Evolutionary conservation across 2,329 filamentous ascomycete genomes (phyloP).

Genomic region (Plectosphaerella plurivora): DNA sequence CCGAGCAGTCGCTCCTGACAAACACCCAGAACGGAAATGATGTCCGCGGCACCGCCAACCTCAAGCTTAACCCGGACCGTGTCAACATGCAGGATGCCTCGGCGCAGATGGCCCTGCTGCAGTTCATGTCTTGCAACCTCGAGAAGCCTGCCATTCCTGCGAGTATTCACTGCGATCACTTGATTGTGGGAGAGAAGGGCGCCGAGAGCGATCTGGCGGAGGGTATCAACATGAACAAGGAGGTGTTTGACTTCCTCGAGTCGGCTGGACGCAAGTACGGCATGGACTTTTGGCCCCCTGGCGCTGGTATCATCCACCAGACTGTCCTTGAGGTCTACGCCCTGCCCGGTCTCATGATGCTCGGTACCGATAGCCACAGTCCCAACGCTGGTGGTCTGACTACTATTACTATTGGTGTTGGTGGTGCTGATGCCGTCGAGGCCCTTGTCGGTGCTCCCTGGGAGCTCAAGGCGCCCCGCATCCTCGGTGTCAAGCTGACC

Average conservation of each 20-base stretch:
- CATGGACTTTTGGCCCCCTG: conserved; percentile 93
- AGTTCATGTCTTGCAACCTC: conserved; percentile 97
- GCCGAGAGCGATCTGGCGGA: conserved; percentile 79
- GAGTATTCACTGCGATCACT: conserved; percentile 97
- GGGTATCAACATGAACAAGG: conserved; percentile 87
- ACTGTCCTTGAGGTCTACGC: conserved; percentile 97
- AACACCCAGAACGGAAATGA: conserved; percentile 78
- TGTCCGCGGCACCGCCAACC: conserved; percentile 82
- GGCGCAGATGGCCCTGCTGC: conserved; percentile 94
- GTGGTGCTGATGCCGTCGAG: conserved; percentile 95
- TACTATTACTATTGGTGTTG: conserved; percentile 93
- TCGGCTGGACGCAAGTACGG: conserved; percentile 87
- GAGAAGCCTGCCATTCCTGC: conserved; percentile 88
- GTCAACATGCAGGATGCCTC: conserved; percentile 99
- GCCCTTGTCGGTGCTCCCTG: conserved; percentile 93
- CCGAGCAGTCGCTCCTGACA: conserved; percentile 80
- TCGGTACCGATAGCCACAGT: conserved; percentile 95
- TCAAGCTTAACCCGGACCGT: conserved; percentile 95
- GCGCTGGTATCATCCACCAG: conserved; percentile 95
- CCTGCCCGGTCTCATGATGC: conserved; percentile 96
- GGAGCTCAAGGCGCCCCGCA: conserved; percentile 92
- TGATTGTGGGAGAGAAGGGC: conserved; percentile 93
- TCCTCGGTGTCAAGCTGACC: conserved; percentile 79
- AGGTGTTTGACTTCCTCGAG: conserved; percentile 97
- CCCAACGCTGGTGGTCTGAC: conserved; percentile 95